A percentile compares a stretch with the other conserved stretches of the same genome.
These are phyloP conservation scores for Macrophomina phaseolina DNA, from an alignment of 2,329 filamentous ascomycete genomes.

Conservation along the genomic window DNA sequence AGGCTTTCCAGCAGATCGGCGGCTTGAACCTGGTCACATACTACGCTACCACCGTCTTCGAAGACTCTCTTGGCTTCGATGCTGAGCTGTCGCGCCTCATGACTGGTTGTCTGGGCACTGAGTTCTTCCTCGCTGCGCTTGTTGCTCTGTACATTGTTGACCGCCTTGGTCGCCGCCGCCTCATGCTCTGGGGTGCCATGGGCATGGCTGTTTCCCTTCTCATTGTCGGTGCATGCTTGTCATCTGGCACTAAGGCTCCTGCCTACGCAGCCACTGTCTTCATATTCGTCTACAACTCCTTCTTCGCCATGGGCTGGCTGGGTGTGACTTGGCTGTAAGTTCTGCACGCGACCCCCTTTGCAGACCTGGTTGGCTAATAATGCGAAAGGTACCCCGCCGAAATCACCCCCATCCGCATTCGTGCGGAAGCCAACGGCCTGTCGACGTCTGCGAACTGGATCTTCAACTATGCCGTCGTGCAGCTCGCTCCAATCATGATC, in stretches of 20 bases:
- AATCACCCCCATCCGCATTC: conserved; percentile 43
- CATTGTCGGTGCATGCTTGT: conserved; percentile 31
- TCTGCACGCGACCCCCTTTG: accelerated
- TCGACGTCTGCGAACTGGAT: conserved; percentile 47
- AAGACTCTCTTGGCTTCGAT: conserved; percentile 23
- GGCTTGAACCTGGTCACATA: conserved; percentile 48
- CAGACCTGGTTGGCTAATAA: conserved; percentile 22
- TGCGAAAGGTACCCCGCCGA: conserved; percentile 55
- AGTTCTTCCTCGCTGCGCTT: conserved; percentile 35
- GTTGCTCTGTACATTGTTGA: conserved; percentile 37
- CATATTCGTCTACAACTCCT: conserved; percentile 62
- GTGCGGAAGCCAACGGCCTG: conserved; percentile 45
- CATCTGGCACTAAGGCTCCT: neutral
- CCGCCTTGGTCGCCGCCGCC: conserved; percentile 37
- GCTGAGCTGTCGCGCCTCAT: conserved; percentile 5
- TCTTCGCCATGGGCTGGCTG: conserved; percentile 58
- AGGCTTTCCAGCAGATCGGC: conserved; percentile 68
- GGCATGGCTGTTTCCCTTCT: conserved; percentile 39
- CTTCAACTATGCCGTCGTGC: conserved; percentile 54
- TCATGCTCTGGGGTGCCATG: conserved; percentile 41
- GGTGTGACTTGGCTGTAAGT: conserved; percentile 49
- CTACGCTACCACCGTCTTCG: conserved; percentile 27
- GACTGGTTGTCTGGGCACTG: conserved; percentile 34
- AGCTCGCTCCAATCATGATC: conserved; percentile 36
- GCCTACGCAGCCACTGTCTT: conserved; percentile 54